Base-by-base conservation (phyloP, 176 grass and related monocot genomes). In the Tillandsia leiboldiana region DNA sequence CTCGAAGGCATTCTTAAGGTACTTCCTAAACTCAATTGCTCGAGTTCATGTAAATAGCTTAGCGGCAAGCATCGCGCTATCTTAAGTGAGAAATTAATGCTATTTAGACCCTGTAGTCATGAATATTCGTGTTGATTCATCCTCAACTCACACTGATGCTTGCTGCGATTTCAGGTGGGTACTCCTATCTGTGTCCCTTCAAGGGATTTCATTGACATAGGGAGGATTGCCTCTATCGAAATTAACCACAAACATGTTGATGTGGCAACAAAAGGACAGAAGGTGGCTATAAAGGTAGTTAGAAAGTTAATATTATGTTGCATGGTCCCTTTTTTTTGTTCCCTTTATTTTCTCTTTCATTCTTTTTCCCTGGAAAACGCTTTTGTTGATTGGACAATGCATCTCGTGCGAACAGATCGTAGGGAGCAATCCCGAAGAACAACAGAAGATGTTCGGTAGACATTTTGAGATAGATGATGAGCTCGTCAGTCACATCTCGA, bases 241-340 rank as follows among this genome's bases (percentile, higher is more conserved):
- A 96, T 96, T 62, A 96, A 96, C 65, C 91, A 96, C 62, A 96
- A 96, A 50, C 91, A 96, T 53, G 91, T 96, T 17, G 91, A 96
- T 9, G 65, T 15, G 49, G 91, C 91, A 11, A 96, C 87, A 10
- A 96, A 96, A 80, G 91, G 91, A 42, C 87, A 96, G 63, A 96
- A 96, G 73, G 91, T 96, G 42, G 91, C 91, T 26, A 87, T 96
- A 78, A 96, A 96, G 91, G 91, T 85, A 59, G 56, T 59, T 9
- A 67, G 4, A 10, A 9, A 49, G 12, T 29, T 13, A 65, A 29
- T 28, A 12, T 12, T 65, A 13, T 65, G 20, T 26, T 42, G 12
- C 17, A 67, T 49, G 2, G 65, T 18, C 12, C 26, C 17, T 67
- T 67, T 67, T 48, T 9, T 59, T 22, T 59, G 14, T 22, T 59